Base-by-base conservation (phyloP, 2,329 filamentous ascomycete genomes). In the Cladosporium sp. region DNA sequence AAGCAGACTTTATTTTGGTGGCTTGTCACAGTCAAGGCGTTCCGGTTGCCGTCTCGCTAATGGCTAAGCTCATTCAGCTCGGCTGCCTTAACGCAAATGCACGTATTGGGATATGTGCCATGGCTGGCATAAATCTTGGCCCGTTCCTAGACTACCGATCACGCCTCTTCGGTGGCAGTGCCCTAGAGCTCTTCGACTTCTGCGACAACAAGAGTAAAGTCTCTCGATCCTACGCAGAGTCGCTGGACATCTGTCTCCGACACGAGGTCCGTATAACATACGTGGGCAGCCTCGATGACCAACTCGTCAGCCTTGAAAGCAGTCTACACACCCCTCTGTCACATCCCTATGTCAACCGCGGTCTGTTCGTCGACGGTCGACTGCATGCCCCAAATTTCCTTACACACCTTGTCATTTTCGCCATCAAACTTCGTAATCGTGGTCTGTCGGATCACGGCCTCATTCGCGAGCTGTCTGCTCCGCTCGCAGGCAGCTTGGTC, bases 1-100 rank as follows among this genome's bases (percentile, higher is more conserved):
- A 86, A 63, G 93, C 95, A 0, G 95, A 99, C 78, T 89, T 98
- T 68, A 89, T 99, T 51, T 79, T 99, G 47, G 82, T 99, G n/a
- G 92, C 92, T 2, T 97, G 93, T 67, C 95, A 99, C 77, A 96
- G 92, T 2, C 95, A 99, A 78, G 95, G 95, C 26, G 95, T 98
- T 0, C 95, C 95, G 0, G 95, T 99, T 0, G 90, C 91, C 6
- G 86, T 97, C 67, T 97, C 97, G 88, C 84, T 99, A 3, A 84
- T 98, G 5, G 92, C 93, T 5, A 97, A 97, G 78, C 83, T 99
- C 51, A 93, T 99, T 64, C 90, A 95, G 63, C 88, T 97, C 67
- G 93, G 93, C 1, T 92, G 95, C 70, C 86, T 98, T 34, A 89
- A 88, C 15, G 86, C 86, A 49, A 66, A 75, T 15, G 86, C 90